These are phyloP conservation scores for Camillea tinctor DNA, from an alignment of 2,329 filamentous ascomycete species.

Conservation along the genomic window DNA sequence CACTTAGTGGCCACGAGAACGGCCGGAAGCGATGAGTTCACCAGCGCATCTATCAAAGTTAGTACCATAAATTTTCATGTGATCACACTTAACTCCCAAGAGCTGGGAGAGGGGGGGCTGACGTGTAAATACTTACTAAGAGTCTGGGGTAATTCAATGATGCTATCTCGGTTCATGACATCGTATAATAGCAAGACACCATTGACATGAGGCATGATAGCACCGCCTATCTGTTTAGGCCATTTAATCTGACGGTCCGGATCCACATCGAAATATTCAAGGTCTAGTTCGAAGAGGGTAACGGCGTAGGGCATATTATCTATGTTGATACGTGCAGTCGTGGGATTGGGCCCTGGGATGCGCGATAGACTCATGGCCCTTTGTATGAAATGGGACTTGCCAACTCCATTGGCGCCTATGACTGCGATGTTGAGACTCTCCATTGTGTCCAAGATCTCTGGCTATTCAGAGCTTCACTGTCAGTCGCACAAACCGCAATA, in stretches of 20 bases:
- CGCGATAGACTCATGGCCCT: constrained; percentile 56
- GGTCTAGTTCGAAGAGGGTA: constrained; percentile 63
- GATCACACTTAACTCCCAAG: background rate
- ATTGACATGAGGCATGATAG: constrained; percentile 73
- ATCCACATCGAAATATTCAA: constrained; percentile 63
- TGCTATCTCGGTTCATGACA: constrained; percentile 73
- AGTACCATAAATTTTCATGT: constrained; percentile 8
- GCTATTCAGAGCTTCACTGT: constrained; percentile 10
- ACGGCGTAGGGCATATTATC: constrained; percentile 59
- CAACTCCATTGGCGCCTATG: constrained; percentile 64
- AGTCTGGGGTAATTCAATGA: constrained; percentile 71
- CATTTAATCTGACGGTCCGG: constrained; percentile 60
- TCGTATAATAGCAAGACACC: constrained; percentile 86
- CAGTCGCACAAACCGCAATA: constrained; percentile 7
- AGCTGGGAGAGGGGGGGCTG: background rate
- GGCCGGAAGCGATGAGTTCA: constrained; percentile 70
- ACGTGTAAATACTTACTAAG: constrained; percentile 62
- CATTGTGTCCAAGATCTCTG: constrained; percentile 40
- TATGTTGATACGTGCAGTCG: constrained; percentile 56
- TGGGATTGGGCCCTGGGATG: constrained; percentile 53
- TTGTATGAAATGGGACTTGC: constrained; percentile 68
- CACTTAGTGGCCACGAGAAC: constrained; percentile 88
- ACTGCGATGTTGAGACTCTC: constrained; percentile 64
- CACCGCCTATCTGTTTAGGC: constrained; percentile 68
- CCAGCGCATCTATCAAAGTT: constrained; percentile 63